Conservation (phyloP, 352 stramenopile genomes). For the Pythium biforme region DNA sequence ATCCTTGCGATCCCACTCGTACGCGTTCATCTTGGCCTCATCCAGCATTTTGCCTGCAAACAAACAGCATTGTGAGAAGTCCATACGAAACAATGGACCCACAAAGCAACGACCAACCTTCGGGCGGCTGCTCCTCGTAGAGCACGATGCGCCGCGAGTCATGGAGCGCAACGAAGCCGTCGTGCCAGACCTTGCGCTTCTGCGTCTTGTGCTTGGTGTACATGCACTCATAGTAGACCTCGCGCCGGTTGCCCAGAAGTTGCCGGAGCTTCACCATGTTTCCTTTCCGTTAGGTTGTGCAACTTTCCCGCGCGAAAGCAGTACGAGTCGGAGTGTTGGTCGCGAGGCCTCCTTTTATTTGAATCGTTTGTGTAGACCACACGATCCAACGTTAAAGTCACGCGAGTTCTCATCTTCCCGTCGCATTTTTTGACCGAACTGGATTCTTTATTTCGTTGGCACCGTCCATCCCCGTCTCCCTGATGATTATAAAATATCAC, state of each 20-base stretch:
- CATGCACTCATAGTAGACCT: constrained; percentile 73
- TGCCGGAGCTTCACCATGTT: constrained; percentile 57
- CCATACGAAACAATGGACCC: no score
- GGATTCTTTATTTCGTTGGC: constrained; percentile 24
- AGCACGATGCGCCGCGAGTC: constrained; percentile 58
- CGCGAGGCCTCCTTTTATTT: neutral
- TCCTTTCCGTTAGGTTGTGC: neutral
- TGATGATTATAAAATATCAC: constrained; percentile 8
- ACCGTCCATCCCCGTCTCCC: neutral
- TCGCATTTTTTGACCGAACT: constrained; percentile 21
- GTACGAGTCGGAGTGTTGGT: neutral
- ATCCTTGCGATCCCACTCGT: constrained; percentile 62
- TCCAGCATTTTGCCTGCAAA: constrained; percentile 59
- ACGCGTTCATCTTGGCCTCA: constrained; percentile 45
- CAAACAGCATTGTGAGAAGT: no score
- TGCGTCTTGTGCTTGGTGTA: constrained; percentile 89
- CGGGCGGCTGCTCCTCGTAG: constrained; percentile 47
- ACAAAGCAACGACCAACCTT: constrained; percentile 24
- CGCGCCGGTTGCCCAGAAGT: constrained; percentile 44
- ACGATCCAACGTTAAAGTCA: constrained; percentile 1
- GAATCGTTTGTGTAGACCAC: constrained; percentile 6
- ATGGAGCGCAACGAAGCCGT: constrained; percentile 64
- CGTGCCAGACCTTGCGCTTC: constrained; percentile 81
- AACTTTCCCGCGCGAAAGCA: constrained; percentile 1
- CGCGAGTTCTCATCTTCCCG: constrained; percentile 8